Evolutionary conservation across 73 alveolate genomes (phyloP), one percentile per base, ranked within the genome.

Genomic region (Paramecium biaurelia): DNA sequence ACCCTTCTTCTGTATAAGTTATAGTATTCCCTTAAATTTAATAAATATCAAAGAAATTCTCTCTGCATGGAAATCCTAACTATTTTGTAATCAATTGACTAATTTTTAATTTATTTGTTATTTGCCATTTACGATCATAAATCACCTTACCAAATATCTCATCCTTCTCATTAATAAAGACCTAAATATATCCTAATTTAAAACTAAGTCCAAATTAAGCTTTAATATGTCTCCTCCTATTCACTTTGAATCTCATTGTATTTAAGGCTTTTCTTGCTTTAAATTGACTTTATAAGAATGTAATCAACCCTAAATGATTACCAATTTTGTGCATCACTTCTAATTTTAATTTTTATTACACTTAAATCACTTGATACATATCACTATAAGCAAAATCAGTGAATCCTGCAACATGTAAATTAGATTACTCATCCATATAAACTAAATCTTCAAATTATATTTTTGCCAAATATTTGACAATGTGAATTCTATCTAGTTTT

Each of bases 51-150:
- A 47, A 43, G 24, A 79, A 79, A 21, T 79, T 79, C 56, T 79
- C 90, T n/a, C 90, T 79, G 23, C 76, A 23, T 18, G 90, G 90
- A 43, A 21, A 79, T 38, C 90, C 90, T 10, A 79, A 43, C 26
- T 79, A 79, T 21, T 79, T 79, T 2, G 90, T 79, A 8, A 79
- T 79, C 15, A 45, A 79, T 30, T 15, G 8, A 23, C 32, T 42
- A 10, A 79, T 79, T 79, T 43, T 24, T 6, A 79, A 18, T 14
- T 23, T 23, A 41, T 79, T 43, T 5, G 90, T 79, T 24, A 41
- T 79, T 42, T 20, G 32, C 90, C 74, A 43, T 21, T 79, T 79
- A 28, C 86, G 38, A 30, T 72, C 53, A 20, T 79, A 24, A 21
- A 45, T 43, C 45, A 38, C 70, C n/a, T 63, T 79, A 7, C 57